These are phyloP conservation scores for Cystofilobasidium macerans DNA, from an alignment of 768 basidiomycete species.

Conservation along the genomic window DNA sequence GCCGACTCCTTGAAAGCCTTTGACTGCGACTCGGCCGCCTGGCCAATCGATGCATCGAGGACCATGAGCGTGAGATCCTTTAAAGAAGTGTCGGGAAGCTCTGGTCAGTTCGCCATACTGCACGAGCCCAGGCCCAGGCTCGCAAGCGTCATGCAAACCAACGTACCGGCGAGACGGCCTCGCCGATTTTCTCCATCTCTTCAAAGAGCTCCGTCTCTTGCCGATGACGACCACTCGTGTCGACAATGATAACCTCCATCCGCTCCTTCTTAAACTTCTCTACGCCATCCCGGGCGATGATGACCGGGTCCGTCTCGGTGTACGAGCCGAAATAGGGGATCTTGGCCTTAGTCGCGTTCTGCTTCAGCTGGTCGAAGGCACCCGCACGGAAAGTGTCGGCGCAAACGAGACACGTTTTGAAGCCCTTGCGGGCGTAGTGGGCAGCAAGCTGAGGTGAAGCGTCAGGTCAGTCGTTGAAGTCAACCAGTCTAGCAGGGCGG, in stretches of 20 bases:
- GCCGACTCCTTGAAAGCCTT: conserved; percentile 95
- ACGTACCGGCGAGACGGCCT: conserved; percentile 70
- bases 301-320: conserved; percentile 95
- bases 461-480: too few relatives aligned
- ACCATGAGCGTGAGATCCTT: conserved; percentile 82
- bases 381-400: conserved; percentile 99
- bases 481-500: not conserved
- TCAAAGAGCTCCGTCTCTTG: conserved; percentile 93
- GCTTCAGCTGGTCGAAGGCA: conserved; percentile 96
- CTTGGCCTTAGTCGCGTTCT: conserved; percentile 97
- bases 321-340: conserved; percentile 98
- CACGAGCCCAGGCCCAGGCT: too few relatives aligned
- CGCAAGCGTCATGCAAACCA: not conserved
- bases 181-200: conserved; percentile 94
- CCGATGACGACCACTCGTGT: conserved; percentile 92
- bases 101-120: not conserved
- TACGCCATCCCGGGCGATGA: conserved; percentile 88
- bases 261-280: conserved; percentile 95
- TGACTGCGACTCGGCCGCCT: conserved; percentile 94
- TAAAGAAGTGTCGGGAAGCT: not conserved
- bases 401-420: conserved; percentile 94
- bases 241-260: conserved; percentile 97
- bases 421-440: conserved; percentile 90
- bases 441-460: conserved; percentile 56
- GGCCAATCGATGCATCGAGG: conserved; percentile 94